Percentiles rank a stretch among this genome's conserved stretches.
phyloP scores from a whole-genome alignment of 257 asterid genomes.

The Solanum gandarillasii region DNA sequence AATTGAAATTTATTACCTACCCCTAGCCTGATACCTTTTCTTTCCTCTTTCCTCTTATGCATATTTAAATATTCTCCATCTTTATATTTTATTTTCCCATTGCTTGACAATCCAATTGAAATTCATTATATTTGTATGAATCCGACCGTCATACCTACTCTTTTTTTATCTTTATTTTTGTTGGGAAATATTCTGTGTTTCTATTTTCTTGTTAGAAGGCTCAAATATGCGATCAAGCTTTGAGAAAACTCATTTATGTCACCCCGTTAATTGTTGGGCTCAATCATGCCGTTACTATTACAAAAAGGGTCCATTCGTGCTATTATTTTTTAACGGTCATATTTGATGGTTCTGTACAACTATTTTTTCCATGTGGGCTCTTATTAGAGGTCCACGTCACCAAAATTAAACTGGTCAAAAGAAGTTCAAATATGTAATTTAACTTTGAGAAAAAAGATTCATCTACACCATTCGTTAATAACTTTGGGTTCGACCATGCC shows the following conservation, averaged over 20 bases:
- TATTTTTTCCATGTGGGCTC: neutral
- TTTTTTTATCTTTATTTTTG: too few species aligned
- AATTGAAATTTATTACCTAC: neutral
- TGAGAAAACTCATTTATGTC: neutral
- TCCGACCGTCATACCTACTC: neutral
- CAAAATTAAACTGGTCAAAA: neutral
- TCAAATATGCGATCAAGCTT: neutral
- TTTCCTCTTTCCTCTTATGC: neutral
- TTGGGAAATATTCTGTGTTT: neutral
- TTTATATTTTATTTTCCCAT: neutral
- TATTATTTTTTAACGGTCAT: too few species aligned
- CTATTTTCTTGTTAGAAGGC: neutral
- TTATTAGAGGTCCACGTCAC: neutral
- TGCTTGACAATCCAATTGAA: neutral
- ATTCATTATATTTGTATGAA: neutral
- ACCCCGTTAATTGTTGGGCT: neutral
- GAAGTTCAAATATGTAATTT: neutral
- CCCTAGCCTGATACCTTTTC: neutral
- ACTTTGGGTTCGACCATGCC: neutral
- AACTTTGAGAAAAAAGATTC: neutral
- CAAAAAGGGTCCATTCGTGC: neutral
- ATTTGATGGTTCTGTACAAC: neutral
- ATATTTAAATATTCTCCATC: neutral
- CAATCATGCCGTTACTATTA: neutral
- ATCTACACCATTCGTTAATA: neutral